Evolutionary conservation across 129 eudicot species (phyloP).

Genomic region (Solidago caesia): DNA sequence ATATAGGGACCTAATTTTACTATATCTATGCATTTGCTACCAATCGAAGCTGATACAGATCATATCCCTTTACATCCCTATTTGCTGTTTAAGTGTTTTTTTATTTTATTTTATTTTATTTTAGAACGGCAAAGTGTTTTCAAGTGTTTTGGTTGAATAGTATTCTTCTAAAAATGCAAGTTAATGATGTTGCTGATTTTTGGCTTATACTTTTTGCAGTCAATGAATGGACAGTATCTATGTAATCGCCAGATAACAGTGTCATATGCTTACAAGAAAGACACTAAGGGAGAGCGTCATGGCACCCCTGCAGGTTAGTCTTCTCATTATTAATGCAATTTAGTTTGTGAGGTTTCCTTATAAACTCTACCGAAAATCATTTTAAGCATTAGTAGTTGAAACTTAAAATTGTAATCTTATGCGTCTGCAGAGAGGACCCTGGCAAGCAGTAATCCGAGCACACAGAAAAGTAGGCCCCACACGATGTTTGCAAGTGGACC

Average conservation of each 20-base stretch:
- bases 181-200: background rate
- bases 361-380: background rate
- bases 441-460: conserved; percentile 80
- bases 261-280: conserved; percentile 99
- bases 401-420: background rate
- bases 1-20: background rate
- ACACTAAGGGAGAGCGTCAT: conserved; percentile 98
- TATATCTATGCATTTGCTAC: background rate
- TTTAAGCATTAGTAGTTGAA: background rate
- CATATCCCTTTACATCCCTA: background rate
- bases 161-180: background rate
- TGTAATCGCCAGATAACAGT: conserved; percentile 98
- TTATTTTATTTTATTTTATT: too few relatives aligned
- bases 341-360: background rate
- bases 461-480: conserved; percentile 91
- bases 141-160: background rate
- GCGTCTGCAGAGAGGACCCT: conserved; percentile 65
- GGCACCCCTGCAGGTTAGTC: conserved; percentile 96
- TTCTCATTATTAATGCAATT: background rate
- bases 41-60: background rate
- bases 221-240: conserved; percentile 95
- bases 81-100: too few relatives aligned
- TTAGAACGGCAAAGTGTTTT: too few relatives aligned
- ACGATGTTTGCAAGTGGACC: conserved; percentile 99
- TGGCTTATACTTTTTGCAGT: conserved; percentile 46